Evolutionary conservation across 352 stramenopile genomes (phyloP).

Genomic region (Phytophthora citrophthora): DNA sequence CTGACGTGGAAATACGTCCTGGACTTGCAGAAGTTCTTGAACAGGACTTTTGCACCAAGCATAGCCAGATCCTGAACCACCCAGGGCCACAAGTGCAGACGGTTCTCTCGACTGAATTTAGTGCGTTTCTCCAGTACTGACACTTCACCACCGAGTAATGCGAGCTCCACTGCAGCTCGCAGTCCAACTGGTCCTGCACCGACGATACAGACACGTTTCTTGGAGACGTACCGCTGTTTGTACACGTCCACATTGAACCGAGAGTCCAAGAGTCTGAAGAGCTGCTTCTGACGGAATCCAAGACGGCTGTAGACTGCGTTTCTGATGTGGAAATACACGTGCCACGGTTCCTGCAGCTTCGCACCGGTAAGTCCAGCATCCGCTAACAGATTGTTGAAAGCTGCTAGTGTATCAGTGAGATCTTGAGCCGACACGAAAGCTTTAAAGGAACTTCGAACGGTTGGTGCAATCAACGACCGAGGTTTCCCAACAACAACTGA

Average conservation of each 20-base stretch:
- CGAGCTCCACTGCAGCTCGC: slow-evolving; percentile 69
- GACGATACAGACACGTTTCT: slow-evolving; percentile 69
- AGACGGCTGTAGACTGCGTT: slow-evolving; percentile 55
- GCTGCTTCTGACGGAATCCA: slow-evolving; percentile 67
- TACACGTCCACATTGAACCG: slow-evolving; percentile 55
- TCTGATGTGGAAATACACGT: slow-evolving; percentile 63
- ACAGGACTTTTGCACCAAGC: slow-evolving; percentile 78
- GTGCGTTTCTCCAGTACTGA: slow-evolving; percentile 80
- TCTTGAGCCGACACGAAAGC: slow-evolving; percentile 60
- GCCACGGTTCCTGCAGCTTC: slow-evolving; percentile 46
- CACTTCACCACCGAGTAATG: slow-evolving; percentile 67
- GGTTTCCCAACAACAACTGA: background rate
- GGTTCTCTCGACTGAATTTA: slow-evolving; percentile 80
- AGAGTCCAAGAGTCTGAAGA: slow-evolving; percentile 66
- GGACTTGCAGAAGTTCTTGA: slow-evolving; percentile 70
- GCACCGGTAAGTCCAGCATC: slow-evolving; percentile 51
- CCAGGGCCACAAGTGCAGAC: slow-evolving; percentile 80
- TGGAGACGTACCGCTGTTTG: slow-evolving; percentile 38
- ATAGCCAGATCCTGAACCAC: slow-evolving; percentile 78
- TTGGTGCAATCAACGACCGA: slow-evolving; percentile 4
- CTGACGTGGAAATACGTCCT: slow-evolving; percentile 82
- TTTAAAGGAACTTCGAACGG: slow-evolving; percentile 44
- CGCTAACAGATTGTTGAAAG: slow-evolving; percentile 49
- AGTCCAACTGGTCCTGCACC: slow-evolving; percentile 75
- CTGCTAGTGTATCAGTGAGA: slow-evolving; percentile 44